Base-by-base conservation (phyloP, 169 alveolate genomes). In the Cryptosporidium baileyi region DNA sequence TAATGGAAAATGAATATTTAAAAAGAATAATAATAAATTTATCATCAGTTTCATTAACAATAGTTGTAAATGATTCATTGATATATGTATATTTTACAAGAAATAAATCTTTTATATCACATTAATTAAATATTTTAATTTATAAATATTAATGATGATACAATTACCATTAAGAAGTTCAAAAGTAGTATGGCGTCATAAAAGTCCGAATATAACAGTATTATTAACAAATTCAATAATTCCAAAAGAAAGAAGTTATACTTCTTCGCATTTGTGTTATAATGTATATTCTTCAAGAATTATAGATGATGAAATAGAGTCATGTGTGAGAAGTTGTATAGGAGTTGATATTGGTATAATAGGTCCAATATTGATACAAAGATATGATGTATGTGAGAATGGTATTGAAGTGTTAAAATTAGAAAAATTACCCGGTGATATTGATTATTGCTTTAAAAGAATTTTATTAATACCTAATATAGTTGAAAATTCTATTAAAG, bases 131-230 rank as follows among this genome's bases (percentile, higher is more conserved):
- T 11, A 43, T 43, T 43, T 11, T 1, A 32, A 28, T 60, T 60
- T 19, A 28, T 47, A 22, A 17, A 74, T 32, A 67, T 38, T 32
- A 13, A 45, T 52, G 24, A 24, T 24, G 40, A 26, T 74, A 59
- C 41, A 51, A 13, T 40, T 30, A 19, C 85, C 85, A 17, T 40
- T 36, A 2, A 51, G 57, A 13, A 13, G 57, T 54, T 74, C 85
- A n/a, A 57, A 44, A n/a, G 67, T 74, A n/a, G 85, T 74, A 52
- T 74, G 85, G 85, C 65, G 85, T 30, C 51, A 57, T 41, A 54
- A 40, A n/a, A 67, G 60, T 7, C 85, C 74, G n/a, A 74, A 74
- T 74, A 74, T 74, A 36, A 28, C 85, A 26, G 22, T 67, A 30
- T 41, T 74, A 22, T 57, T 74, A 28, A 74, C 85, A 13, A 74